Base-by-base conservation (phyloP, 768 basidiomycete genomes). In the Termitomyces sp. region DNA sequence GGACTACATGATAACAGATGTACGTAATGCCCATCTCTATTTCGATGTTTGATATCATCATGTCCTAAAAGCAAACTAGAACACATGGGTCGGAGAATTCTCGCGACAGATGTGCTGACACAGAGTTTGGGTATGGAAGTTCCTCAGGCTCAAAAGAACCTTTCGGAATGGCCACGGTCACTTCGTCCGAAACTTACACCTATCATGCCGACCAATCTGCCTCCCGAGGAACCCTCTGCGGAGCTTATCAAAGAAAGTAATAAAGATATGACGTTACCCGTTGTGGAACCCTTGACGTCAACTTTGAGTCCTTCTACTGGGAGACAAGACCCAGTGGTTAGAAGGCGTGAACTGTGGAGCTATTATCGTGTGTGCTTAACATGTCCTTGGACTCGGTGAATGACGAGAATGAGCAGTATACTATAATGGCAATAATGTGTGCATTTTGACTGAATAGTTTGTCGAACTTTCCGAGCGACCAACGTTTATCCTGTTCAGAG, bases 371-470 rank as follows among this genome's bases (percentile, higher is more conserved):
- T 78, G 80, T 58, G 26, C 19, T 38, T 42, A 54, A 60, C 45
- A 51, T 47, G 35, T 17, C 47, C 53, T 6, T 22, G 28, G 91
- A 15, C 32, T 35, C 17, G 21, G n/a, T 24, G 11, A 45, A 42
- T 58, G 40, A 30, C 24, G 10, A 38, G 55, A 45, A 57, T 28
- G 54, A 19, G 2, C 51, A 91, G 89, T 90, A 55, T 90, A 90
- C 64, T 88, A 84, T 69, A 92, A 90, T 55, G 89, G 88, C 51
- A 82, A 90, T 59, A 90, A 88, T 67, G 87, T 87, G 60, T n/a
- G 77, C 56, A 24, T 21, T 8, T 30, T 34, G 11, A 37, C 19
- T 21, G 19, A 38, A 26, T 26, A 28, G 28, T 3, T 21, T 28
- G 24, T 37, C 15, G 43, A 44, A 32, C 6, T 26, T 30, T 32